A percentile compares a stretch with the other conserved stretches of the same genome.
Evolutionary conservation across 345 rosid species (phyloP).

Genomic region (Geranium brycei): DNA sequence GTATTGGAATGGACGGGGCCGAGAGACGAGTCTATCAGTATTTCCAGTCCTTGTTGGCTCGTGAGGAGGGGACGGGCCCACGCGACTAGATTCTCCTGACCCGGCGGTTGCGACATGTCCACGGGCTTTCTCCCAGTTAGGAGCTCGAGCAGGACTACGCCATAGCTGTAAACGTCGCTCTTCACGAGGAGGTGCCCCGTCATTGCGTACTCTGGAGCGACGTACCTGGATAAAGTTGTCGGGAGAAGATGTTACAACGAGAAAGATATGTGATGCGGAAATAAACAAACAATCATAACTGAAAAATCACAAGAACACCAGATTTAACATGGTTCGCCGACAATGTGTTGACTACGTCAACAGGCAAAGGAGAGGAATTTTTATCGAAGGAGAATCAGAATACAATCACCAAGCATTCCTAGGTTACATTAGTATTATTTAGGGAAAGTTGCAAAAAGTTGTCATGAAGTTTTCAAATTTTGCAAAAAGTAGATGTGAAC

Average conservation of each 20-base stretch:
- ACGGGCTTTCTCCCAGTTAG: constrained; percentile 78
- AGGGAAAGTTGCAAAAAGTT: no score
- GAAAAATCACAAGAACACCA: no score
- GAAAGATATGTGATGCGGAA: no score
- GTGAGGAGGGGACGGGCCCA: constrained; percentile 85
- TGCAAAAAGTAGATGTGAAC: no score
- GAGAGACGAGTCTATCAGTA: constrained; percentile 51
- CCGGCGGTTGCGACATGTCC: constrained; percentile 79
- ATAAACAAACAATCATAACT: no score
- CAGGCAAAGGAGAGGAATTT: no score
- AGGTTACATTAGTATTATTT: no score
- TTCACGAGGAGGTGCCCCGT: constrained; percentile 94
- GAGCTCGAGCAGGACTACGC: constrained; percentile 94
- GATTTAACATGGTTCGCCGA: no score
- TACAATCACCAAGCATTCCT: no score
- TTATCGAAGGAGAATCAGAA: no score
- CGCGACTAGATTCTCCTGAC: constrained; percentile 84
- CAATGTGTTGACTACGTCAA: no score
- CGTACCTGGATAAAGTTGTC: constrained; percentile 42
- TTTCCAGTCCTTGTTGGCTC: constrained; percentile 60
- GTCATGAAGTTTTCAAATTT: no score
- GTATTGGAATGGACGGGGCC: constrained; percentile 62
- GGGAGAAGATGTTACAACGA: neutral
- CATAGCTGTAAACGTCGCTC: constrained; percentile 97
- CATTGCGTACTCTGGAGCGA: constrained; percentile 97